Conservation (phyloP, 2,329 filamentous ascomycete species). For the Xylogone sp. region DNA sequence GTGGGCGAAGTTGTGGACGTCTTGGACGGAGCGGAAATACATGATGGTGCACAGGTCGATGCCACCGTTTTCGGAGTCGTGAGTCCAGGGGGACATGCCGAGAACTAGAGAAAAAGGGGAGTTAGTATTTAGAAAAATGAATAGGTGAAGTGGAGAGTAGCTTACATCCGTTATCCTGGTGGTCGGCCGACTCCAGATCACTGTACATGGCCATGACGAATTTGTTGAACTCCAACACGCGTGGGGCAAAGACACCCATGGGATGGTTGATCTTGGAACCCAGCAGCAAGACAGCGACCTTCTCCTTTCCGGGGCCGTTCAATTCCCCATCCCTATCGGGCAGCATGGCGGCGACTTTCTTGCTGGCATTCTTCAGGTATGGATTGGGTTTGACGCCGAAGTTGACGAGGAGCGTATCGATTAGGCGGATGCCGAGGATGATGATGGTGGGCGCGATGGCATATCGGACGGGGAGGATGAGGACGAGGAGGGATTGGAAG, state of each 20-base stretch:
- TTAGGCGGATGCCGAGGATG: constrained; percentile 8
- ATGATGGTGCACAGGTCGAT: constrained; percentile 12
- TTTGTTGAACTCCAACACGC: constrained; percentile 6
- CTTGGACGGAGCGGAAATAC: constrained; percentile 14
- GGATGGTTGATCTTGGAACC: constrained; percentile 18
- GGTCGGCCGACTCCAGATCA: constrained; percentile 9
- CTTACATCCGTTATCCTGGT: constrained; percentile 14
- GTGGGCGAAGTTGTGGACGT: constrained; percentile 26
- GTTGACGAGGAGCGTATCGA: constrained; percentile 12
- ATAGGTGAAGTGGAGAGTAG: not conserved
- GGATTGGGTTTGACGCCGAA: constrained; percentile 13
- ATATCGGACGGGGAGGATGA: constrained; percentile 12
- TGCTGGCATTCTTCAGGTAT: constrained; percentile 12
- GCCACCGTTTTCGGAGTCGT: constrained; percentile 12
- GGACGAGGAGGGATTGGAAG: constrained; percentile 10
- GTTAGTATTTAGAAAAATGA: not conserved
- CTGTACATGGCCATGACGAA: constrained; percentile 10
- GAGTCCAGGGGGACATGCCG: constrained; percentile 9
- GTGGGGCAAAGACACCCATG: constrained; percentile 15
- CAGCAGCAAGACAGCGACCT: constrained; percentile 11
- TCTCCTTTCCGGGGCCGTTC: not conserved
- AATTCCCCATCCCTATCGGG: constrained; percentile 5
- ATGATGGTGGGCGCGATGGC: constrained; percentile 10
- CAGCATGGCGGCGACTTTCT: constrained; percentile 11
- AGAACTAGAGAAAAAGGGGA: constrained; percentile 8